Conservation (phyloP, 2,329 filamentous ascomycete genomes). For the Xylaria sp. region DNA sequence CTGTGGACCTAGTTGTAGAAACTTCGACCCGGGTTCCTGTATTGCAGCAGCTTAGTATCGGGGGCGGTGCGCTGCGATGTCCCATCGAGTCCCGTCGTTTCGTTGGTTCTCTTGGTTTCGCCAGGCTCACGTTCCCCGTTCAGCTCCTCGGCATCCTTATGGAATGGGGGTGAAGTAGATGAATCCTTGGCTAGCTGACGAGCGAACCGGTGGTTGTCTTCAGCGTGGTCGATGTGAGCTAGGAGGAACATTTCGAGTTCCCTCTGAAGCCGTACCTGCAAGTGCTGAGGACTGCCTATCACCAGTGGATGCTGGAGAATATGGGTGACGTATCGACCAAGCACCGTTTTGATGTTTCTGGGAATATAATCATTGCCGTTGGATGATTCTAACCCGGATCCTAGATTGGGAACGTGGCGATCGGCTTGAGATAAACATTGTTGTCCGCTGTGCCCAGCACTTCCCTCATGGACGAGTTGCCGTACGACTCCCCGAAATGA, state of each 20-base stretch:
- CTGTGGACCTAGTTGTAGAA: conserved; percentile 10
- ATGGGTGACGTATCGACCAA: neutral
- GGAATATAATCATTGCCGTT: neutral
- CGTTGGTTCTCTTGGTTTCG: neutral
- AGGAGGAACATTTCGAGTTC: conserved; percentile 8
- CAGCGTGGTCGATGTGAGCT: conserved; percentile 3
- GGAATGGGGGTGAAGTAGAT: neutral
- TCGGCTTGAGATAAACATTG: too few relatives aligned
- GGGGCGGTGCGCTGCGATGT: neutral
- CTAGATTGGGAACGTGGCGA: too few relatives aligned
- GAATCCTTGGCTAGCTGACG: neutral
- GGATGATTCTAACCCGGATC: neutral
- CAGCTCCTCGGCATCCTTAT: neutral
- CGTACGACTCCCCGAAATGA: neutral
- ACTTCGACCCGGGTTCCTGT: neutral
- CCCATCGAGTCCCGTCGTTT: too few relatives aligned
- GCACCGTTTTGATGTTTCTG: neutral
- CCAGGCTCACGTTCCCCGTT: neutral
- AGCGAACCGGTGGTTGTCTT: conserved; percentile 3
- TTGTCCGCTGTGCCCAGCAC: neutral
- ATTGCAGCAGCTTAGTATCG: neutral
- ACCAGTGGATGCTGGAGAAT: conserved; percentile 1
- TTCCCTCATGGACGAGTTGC: neutral
- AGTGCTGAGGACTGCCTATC: neutral
- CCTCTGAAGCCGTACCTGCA: neutral